These are phyloP conservation scores for Leptomonas seymouri DNA, from an alignment of 208 protist genomes.

Conservation along the genomic window DNA sequence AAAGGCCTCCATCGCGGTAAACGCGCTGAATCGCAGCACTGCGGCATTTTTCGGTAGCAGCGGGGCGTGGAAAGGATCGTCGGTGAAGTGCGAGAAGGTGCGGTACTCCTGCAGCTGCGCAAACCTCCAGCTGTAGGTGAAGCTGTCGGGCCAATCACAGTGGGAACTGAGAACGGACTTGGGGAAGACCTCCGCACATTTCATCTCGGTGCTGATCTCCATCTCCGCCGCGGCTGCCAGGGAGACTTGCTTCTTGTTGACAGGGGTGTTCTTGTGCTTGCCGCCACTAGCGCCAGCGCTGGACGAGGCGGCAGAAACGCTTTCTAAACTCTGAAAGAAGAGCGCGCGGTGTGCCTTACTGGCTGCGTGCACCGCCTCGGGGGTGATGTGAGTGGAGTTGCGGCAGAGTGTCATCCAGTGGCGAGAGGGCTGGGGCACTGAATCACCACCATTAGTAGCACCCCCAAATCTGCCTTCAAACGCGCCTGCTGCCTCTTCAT, in stretches of 20 bases:
- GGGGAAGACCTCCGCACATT: slow-evolving; percentile 53
- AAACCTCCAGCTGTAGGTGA: slow-evolving; percentile 58
- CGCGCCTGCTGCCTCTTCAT: too few relatives aligned
- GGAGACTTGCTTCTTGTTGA: slow-evolving; percentile 21
- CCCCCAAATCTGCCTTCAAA: too few relatives aligned
- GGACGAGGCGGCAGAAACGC: slow-evolving; percentile 7
- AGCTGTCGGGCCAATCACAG: slow-evolving; percentile 81
- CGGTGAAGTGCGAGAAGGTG: slow-evolving; percentile 50
- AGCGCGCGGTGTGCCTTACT: slow-evolving; percentile 32
- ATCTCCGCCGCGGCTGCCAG: slow-evolving; percentile 10
- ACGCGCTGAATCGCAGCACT: slow-evolving; percentile 49
- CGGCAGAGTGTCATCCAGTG: slow-evolving; percentile 42
- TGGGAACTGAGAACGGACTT: slow-evolving; percentile 42
- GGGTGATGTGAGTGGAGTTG: slow-evolving; percentile 35
- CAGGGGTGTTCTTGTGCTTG: background rate
- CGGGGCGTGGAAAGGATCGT: slow-evolving; percentile 85
- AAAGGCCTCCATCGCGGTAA: slow-evolving; percentile 58
- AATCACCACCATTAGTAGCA: background rate
- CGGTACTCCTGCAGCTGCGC: slow-evolving; percentile 57
- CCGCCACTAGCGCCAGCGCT: slow-evolving; percentile 4
- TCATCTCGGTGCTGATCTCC: slow-evolving; percentile 34
- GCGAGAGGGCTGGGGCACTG: background rate
- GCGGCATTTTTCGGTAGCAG: slow-evolving; percentile 66
- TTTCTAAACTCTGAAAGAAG: slow-evolving; percentile 36
- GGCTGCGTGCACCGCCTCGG: slow-evolving; percentile 30